phyloP scores from a whole-genome alignment of 805 yeast genomes.

The Lipomyces lipofer region DNA sequence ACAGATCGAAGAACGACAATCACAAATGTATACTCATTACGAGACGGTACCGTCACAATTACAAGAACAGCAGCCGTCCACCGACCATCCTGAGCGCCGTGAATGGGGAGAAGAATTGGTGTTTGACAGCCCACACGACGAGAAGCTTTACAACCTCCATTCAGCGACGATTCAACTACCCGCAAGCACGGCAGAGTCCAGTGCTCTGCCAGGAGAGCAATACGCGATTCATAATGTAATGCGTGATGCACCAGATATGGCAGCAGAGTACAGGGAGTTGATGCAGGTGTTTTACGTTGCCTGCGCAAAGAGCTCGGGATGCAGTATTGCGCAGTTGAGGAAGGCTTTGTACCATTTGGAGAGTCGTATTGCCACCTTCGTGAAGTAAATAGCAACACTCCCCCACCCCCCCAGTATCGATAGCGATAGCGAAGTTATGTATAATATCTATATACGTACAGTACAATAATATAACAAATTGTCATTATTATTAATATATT shows the following conservation, averaged over 20 bases:
- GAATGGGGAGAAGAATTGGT: too few relatives aligned
- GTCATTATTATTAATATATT: too few relatives aligned
- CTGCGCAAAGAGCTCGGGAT: conserved; percentile 16
- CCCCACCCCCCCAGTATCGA: too few relatives aligned
- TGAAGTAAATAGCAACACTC: too few relatives aligned
- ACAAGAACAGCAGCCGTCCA: background rate
- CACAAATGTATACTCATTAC: background rate
- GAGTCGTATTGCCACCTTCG: background rate
- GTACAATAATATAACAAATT: too few relatives aligned
- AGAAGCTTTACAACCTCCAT: too few relatives aligned
- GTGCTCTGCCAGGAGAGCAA: conserved; percentile 3
- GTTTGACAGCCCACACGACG: too few relatives aligned
- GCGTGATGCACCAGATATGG: conserved; percentile 14
- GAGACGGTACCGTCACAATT: background rate
- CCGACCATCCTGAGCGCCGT: background rate
- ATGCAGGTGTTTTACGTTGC: conserved; percentile 16
- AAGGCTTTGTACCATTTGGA: conserved; percentile 4
- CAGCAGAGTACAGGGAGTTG: conserved; percentile 3
- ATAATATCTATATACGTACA: too few relatives aligned
- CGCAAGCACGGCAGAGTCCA: background rate
- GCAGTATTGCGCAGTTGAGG: conserved; percentile 15
- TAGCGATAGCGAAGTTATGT: too few relatives aligned
- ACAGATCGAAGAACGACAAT: background rate
- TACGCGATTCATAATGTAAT: conserved; percentile 11
- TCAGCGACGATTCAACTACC: too few relatives aligned